Conservation (phyloP, 306 rosid genomes). For the Glycine tomentella region DNA sequence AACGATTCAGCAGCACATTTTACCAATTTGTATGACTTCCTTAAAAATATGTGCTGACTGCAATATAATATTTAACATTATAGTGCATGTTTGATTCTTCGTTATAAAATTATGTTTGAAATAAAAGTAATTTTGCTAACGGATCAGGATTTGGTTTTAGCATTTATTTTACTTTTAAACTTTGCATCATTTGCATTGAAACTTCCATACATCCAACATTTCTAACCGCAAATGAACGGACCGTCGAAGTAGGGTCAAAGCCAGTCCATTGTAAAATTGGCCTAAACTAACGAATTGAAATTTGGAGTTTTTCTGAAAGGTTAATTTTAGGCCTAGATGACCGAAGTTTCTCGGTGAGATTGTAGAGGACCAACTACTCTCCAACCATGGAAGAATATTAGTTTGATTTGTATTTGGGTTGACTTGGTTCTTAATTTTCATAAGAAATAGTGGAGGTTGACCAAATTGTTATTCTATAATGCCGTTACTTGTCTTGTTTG, state of each 20-base stretch:
- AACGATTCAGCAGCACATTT: too few relatives aligned
- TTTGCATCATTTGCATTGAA: too few relatives aligned
- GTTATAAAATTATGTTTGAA: too few relatives aligned
- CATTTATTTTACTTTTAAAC: too few relatives aligned
- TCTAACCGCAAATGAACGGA: too few relatives aligned
- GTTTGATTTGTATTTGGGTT: background rate
- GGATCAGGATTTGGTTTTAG: too few relatives aligned
- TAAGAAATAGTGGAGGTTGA: slow-evolving; percentile 1
- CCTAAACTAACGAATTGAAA: background rate
- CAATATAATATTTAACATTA: too few relatives aligned
- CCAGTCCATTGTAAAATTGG: background rate
- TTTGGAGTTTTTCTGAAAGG: background rate
- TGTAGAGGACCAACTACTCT: background rate
- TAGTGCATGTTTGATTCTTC: too few relatives aligned
- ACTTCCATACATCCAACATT: too few relatives aligned
- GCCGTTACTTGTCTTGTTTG: background rate
- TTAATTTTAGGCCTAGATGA: background rate
- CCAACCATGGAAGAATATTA: background rate
- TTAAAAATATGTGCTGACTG: too few relatives aligned
- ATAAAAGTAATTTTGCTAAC: too few relatives aligned
- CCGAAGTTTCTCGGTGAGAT: background rate
- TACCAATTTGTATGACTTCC: too few relatives aligned
- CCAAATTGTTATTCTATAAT: background rate
- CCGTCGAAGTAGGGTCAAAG: background rate
- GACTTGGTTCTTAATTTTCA: background rate